Evolutionary conservation across 2,329 filamentous ascomycete species (phyloP), one percentile per base, ranked within the genome.

Genomic region (Chaetomium sp.): DNA sequence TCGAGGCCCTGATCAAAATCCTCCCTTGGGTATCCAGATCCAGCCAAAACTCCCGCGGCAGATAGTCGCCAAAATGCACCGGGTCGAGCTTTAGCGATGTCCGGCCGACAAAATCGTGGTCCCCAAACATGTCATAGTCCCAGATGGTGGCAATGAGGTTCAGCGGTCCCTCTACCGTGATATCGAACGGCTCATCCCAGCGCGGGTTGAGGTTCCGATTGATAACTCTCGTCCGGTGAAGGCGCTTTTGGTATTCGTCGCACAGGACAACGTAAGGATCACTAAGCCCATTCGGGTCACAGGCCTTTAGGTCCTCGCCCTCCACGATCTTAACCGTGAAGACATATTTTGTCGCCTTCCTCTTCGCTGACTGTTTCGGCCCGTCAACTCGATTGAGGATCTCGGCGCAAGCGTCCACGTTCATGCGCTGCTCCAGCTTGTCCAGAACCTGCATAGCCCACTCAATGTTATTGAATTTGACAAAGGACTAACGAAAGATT

Each of bases 261-360:
- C 94, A 92, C 68, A 99, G 87, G 19, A 99, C 94, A 33, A 99
- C 93, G 73, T 99, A 99, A 0, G 95, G 95, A 78, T 99, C 95
- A 75, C 94, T 98, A 69, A 90, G 87, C 42, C 95, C 95, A 72
- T 91, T 96, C 71, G 96, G 89, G 77, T 99, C 95, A 75, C 95
- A 98, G n/a, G 95, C 92, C 78, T 98, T 98, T 71, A 99, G 82
- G 72, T 99, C 95, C 78, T 99, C 95, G 9, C 92, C 95, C 78
- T 99, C 95, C 29, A 99, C 93, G 65, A 99, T 93, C 79, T 99
- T 99, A 78, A 99, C 93, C 0, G 95, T 98, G 78, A 99, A 99
- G 62, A 97, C 93, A 75, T 96, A 98, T 75, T 96, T 97, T 68
- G 87, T 90, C 50, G 89, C 87, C 72, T 87, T 90, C 71, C 87